A percentile compares a stretch with the other conserved stretches of the same genome.
Conservation (phyloP, 2,329 filamentous ascomycete genomes). For the Colletotrichum euphorbiae region DNA sequence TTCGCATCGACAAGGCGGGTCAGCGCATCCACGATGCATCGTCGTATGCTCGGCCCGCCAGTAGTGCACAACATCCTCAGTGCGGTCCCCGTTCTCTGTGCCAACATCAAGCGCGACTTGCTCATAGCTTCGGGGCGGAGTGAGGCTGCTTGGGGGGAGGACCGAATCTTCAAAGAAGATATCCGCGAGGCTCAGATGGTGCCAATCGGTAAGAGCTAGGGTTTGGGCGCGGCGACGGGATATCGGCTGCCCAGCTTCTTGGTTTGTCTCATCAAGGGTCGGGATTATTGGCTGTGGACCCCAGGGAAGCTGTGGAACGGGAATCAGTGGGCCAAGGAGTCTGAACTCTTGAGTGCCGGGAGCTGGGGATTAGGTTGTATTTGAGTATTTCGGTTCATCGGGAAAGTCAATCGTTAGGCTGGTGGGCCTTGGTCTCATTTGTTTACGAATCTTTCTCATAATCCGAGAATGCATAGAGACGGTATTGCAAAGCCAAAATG, state of each 20-base stretch:
- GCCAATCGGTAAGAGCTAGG: slow-evolving; percentile 58
- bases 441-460: background rate
- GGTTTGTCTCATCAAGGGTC: slow-evolving; percentile 62
- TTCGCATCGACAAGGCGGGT: slow-evolving; percentile 50
- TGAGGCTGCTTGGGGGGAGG: slow-evolving; percentile 39
- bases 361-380: background rate
- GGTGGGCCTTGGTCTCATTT: background rate
- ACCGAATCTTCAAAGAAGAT: slow-evolving; percentile 56
- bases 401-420: background rate
- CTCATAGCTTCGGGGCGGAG: slow-evolving; percentile 49
- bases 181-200: slow-evolving; percentile 59
- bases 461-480: too few species aligned
- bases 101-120: slow-evolving; percentile 63
- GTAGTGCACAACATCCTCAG: slow-evolving; percentile 56
- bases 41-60: slow-evolving; percentile 53
- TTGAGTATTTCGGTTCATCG: rapidly evolving
- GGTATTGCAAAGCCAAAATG: background rate
- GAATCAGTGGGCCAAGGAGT: slow-evolving; percentile 61
- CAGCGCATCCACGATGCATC: slow-evolving; percentile 58
- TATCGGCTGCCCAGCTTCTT: slow-evolving; percentile 56
- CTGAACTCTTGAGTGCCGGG: slow-evolving; percentile 41
- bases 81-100: slow-evolving; percentile 56
- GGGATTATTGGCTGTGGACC: slow-evolving; percentile 65
- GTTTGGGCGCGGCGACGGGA: slow-evolving; percentile 58
- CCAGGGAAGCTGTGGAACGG: slow-evolving; percentile 61